Conservation (phyloP, 148 eudicot species). For the Rhododendron henanense region DNA sequence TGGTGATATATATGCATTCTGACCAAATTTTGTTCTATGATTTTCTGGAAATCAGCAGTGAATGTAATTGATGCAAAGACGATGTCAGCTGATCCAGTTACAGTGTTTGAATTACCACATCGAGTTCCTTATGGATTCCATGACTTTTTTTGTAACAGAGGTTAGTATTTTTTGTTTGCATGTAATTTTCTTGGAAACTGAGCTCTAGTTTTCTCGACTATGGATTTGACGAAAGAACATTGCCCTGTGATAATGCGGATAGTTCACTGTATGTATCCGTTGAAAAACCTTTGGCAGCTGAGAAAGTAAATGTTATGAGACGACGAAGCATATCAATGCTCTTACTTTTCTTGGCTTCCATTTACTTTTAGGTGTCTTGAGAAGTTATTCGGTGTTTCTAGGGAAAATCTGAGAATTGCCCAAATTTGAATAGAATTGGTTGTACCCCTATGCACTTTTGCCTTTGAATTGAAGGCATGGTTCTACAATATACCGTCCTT, state of each 20-base stretch:
- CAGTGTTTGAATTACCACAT: conserved; percentile 71
- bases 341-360: neutral
- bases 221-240: neutral
- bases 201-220: neutral
- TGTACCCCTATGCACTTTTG: too few relatives aligned
- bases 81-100: conserved; percentile 91
- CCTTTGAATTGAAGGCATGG: too few relatives aligned
- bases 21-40: neutral
- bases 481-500: too few relatives aligned
- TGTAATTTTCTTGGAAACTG: neutral
- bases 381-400: neutral
- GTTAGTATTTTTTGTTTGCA: conserved; percentile 30
- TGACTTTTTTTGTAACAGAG: conserved; percentile 88
- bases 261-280: neutral
- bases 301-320: neutral
- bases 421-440: neutral
- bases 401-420: neutral
- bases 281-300: neutral
- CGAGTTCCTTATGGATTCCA: conserved; percentile 98
- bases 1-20: neutral
- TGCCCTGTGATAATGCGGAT: neutral
- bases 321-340: neutral
- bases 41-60: conserved; percentile 70
- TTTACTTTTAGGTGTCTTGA: neutral
- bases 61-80: conserved; percentile 89